These are phyloP conservation scores for Saussurea involucrata DNA, from an alignment of 129 eudicot genomes.

Conservation along the genomic window DNA sequence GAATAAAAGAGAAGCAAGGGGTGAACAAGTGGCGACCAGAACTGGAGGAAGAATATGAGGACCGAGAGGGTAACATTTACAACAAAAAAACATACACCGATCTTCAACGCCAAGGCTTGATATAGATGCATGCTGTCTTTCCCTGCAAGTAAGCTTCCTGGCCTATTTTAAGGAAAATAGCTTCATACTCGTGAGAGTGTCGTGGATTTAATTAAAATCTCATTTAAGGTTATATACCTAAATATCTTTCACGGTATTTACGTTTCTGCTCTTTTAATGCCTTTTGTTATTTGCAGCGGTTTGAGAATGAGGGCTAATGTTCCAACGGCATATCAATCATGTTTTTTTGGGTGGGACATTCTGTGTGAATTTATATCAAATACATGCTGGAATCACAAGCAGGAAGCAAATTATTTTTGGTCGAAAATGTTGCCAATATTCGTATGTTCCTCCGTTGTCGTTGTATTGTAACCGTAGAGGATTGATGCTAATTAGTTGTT, in stretches of 20 bases:
- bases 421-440: neutral
- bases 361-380: neutral
- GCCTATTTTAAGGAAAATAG: too few species aligned
- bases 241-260: neutral
- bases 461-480: constrained; percentile 6
- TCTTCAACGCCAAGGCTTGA: constrained; percentile 92
- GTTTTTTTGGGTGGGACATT: neutral
- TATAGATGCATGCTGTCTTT: constrained; percentile 28
- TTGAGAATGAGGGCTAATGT: neutral
- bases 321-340: neutral
- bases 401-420: neutral
- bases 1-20: constrained; percentile 85
- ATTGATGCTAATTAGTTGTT: neutral
- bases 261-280: neutral
- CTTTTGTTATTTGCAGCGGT: neutral
- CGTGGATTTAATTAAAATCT: too few species aligned
- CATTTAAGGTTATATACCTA: too few species aligned
- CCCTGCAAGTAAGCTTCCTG: constrained; percentile 11
- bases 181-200: too few species aligned
- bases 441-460: neutral
- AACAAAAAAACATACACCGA: constrained; percentile 88
- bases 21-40: constrained; percentile 96
- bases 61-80: constrained; percentile 84
- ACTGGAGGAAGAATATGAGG: constrained; percentile 96
- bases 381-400: neutral